Conservation (phyloP, 2,329 filamentous ascomycete species). For the Trichoderma sp. region DNA sequence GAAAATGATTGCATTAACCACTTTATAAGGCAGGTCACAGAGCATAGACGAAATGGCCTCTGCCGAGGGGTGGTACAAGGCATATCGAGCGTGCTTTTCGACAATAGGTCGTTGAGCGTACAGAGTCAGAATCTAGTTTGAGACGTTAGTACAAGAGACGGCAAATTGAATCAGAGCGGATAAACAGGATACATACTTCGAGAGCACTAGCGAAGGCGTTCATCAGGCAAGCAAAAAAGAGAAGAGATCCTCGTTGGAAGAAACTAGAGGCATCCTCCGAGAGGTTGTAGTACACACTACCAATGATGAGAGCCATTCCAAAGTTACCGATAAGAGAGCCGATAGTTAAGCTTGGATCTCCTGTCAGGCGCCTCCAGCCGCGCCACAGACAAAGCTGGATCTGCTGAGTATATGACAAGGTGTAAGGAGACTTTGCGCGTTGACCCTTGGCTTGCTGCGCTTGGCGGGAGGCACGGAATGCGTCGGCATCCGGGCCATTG, state of each 20-base stretch:
- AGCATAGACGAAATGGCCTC: constrained; percentile 89
- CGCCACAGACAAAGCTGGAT: constrained; percentile 77
- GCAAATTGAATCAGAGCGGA: background rate
- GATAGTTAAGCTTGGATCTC: constrained; percentile 74
- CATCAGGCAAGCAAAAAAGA: constrained; percentile 87
- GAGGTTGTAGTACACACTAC: constrained; percentile 80
- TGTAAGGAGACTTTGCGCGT: constrained; percentile 76
- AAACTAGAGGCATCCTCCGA: constrained; percentile 67
- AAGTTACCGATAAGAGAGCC: constrained; percentile 71
- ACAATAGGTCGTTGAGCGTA: constrained; percentile 90
- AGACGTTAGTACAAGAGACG: background rate
- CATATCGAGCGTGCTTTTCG: constrained; percentile 84
- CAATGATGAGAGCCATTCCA: constrained; percentile 73
- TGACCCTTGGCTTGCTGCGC: constrained; percentile 59
- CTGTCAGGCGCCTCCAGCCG: constrained; percentile 73
- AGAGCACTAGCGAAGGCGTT: constrained; percentile 81
- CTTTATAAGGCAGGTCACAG: constrained; percentile 77
- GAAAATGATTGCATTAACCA: constrained; percentile 73
- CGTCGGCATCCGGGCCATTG: constrained; percentile 57
- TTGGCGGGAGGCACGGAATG: constrained; percentile 56
- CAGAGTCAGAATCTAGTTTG: constrained; percentile 70
- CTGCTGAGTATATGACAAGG: constrained; percentile 75
- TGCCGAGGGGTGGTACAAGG: constrained; percentile 84
- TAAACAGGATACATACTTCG: constrained; percentile 52
- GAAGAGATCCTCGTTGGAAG: constrained; percentile 73